Conservation (phyloP, 148 eudicot genomes). For the Spergularia marina region DNA sequence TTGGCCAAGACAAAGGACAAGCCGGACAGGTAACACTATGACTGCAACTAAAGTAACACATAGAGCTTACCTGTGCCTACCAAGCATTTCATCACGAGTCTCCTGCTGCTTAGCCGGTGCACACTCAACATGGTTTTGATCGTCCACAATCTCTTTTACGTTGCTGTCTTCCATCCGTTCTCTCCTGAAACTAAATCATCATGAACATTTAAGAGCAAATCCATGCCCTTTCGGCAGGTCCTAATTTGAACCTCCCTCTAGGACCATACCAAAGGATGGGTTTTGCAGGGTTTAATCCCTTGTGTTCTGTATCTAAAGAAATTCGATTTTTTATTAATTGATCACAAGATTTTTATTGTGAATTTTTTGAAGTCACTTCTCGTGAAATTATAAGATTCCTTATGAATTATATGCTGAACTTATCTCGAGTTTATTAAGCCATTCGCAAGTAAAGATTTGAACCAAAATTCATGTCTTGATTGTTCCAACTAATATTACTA, state of each 20-base stretch:
- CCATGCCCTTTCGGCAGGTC: neutral
- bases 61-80: slow-evolving; percentile 56
- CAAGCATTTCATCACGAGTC: slow-evolving; percentile 69
- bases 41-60: neutral
- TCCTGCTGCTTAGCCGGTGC: slow-evolving; percentile 34
- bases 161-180: slow-evolving; percentile 39
- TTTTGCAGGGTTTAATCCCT: no score
- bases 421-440: no score
- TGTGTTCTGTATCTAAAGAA: no score
- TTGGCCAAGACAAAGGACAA: neutral
- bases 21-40: neutral
- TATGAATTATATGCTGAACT: no score
- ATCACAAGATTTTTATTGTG: no score
- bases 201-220: neutral
- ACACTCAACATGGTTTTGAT: slow-evolving; percentile 30
- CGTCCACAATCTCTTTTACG: slow-evolving; percentile 30
- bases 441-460: no score
- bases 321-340: no score
- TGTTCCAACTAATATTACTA: no score
- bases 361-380: no score
- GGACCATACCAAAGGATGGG: no score
- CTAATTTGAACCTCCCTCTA: neutral
- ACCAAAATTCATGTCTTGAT: no score
- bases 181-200: slow-evolving; percentile 15
- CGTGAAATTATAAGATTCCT: no score